phyloP scores from a whole-genome alignment of 345 rosid genomes.

The Salix koriyanagi region DNA sequence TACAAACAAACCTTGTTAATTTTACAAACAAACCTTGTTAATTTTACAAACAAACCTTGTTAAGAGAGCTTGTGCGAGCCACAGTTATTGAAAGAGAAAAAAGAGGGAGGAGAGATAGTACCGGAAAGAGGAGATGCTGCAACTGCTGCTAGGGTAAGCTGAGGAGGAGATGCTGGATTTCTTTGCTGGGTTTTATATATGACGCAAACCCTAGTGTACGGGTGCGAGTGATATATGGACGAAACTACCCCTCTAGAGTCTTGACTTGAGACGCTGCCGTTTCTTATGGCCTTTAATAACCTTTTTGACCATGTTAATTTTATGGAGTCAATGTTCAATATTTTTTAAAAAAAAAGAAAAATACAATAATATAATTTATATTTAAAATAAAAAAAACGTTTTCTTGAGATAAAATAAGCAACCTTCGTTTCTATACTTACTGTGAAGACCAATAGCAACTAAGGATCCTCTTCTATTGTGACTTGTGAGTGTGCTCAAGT shows the following conservation, averaged over 20 bases:
- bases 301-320: no score
- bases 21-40: neutral
- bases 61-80: neutral
- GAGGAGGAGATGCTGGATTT: neutral
- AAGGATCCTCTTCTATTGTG: slow-evolving; percentile 1
- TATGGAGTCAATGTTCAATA: no score
- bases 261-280: neutral
- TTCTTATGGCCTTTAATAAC: neutral
- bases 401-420: no score
- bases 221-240: neutral
- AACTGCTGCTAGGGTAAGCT: neutral
- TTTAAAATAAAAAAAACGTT: no score
- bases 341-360: no score
- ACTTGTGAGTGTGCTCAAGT: slow-evolving; percentile 9
- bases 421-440: neutral
- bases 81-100: neutral
- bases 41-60: neutral
- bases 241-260: neutral
- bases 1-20: neutral
- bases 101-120: neutral
- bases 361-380: no score
- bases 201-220: neutral
- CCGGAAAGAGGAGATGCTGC: neutral
- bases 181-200: neutral
- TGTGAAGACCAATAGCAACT: slow-evolving; percentile 40